phyloP scores from a whole-genome alignment of 2,329 filamentous ascomycete species.

The Colletotrichum limetticola region DNA sequence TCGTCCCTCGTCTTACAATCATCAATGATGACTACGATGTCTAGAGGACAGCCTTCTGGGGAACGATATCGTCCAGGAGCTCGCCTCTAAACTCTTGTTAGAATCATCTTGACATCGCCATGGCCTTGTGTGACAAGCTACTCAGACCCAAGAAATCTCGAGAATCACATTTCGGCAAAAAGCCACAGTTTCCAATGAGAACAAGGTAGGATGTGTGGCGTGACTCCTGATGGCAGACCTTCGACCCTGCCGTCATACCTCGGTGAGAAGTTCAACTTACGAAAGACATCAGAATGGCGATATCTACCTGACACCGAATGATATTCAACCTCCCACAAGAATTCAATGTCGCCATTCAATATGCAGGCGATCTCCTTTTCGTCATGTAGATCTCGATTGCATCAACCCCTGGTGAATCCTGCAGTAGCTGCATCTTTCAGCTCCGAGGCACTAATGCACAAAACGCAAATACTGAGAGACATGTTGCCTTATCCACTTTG shows the following conservation, averaged over 20 bases:
- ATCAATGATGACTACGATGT: not conserved
- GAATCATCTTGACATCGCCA: not conserved
- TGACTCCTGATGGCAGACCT: not conserved
- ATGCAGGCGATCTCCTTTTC: not conserved
- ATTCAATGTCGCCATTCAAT: constrained; percentile 4
- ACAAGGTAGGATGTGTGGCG: not conserved
- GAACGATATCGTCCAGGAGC: not conserved
- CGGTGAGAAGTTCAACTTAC: not conserved
- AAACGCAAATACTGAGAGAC: constrained; percentile 20
- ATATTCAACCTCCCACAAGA: not conserved
- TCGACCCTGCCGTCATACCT: not conserved
- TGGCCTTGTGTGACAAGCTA: not conserved
- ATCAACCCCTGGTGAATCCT: not conserved
- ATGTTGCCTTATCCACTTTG: not conserved
- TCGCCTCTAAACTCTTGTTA: not conserved
- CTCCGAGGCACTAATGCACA: constrained; percentile 15
- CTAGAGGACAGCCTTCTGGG: not conserved
- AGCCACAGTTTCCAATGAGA: too few species aligned
- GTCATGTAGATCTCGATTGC: constrained; percentile 12
- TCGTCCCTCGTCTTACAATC: not conserved
- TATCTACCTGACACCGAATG: not conserved
- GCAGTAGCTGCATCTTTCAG: constrained; percentile 3
- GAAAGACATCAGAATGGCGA: not conserved
- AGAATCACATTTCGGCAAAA: too few species aligned
- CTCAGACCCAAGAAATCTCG: too few species aligned